Percentiles rank a stretch among this genome's conserved stretches.
phyloP scores from a whole-genome alignment of 176 grass and related monocot species.

The Bonia amplexicaulis region DNA sequence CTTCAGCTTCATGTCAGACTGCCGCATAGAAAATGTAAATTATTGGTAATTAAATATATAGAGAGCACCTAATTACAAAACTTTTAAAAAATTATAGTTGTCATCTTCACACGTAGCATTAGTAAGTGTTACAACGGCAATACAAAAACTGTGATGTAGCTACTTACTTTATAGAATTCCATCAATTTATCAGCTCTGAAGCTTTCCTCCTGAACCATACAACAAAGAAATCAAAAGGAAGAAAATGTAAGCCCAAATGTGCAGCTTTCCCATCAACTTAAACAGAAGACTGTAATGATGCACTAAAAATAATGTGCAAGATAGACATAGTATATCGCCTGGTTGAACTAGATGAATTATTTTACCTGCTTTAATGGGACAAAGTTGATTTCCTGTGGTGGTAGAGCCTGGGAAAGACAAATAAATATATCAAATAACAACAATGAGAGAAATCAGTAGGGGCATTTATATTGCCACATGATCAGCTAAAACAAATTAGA shows the following conservation, averaged over 20 bases:
- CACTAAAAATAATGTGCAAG: not conserved
- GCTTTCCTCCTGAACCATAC: slow-evolving; percentile 57
- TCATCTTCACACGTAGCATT: not conserved
- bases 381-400: slow-evolving; percentile 76
- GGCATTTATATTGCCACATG: not conserved
- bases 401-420: slow-evolving; percentile 53
- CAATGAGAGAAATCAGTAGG: slow-evolving; percentile 15
- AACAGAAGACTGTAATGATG: slow-evolving; percentile 7
- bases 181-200: slow-evolving; percentile 80
- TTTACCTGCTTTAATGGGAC: slow-evolving; percentile 86
- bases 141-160: not conserved
- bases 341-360: slow-evolving; percentile 3
- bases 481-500: not conserved
- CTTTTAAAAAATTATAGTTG: not conserved
- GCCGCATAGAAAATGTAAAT: slow-evolving; percentile 19
- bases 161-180: slow-evolving; percentile 82
- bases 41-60: slow-evolving; percentile 19
- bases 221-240: slow-evolving; percentile 25
- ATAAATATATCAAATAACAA: slow-evolving; percentile 33
- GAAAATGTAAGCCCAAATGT: slow-evolving; percentile 1
- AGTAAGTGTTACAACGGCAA: not conserved
- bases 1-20: slow-evolving; percentile 95
- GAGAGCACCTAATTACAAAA: slow-evolving; percentile 12
- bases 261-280: not conserved
- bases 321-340: not conserved